Evolutionary conservation across 371 early-diverging fungal genomes (phyloP).

Genomic region (Thermomucor indicae-seudaticae): DNA sequence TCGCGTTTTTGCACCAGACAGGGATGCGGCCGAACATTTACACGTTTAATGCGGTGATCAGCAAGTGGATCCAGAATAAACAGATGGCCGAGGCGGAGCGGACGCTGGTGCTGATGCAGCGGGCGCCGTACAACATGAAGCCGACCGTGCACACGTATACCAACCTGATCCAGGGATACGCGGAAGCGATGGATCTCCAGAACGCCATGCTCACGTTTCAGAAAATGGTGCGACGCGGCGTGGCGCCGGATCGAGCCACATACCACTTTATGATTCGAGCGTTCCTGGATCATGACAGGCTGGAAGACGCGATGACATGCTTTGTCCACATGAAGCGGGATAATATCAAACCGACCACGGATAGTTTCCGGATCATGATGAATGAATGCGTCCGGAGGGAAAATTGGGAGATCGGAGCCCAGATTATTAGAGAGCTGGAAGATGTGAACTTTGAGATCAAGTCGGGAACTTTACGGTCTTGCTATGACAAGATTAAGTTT

Average conservation of each 20-base stretch:
- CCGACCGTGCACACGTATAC: slow-evolving; percentile 45
- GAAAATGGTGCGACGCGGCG: slow-evolving; percentile 13
- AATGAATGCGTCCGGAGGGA: slow-evolving; percentile 20
- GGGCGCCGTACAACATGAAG: slow-evolving; percentile 5
- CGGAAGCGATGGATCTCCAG: slow-evolving; percentile 16
- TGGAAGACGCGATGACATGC: slow-evolving; percentile 32
- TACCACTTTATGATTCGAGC: slow-evolving; percentile 42
- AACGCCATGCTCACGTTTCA: slow-evolving; percentile 40
- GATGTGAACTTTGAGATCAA: slow-evolving; percentile 35
- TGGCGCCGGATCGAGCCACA: slow-evolving; percentile 39
- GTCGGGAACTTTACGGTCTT: too few relatives aligned
- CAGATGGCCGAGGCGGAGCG: slow-evolving; percentile 33
- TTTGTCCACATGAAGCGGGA: slow-evolving; percentile 27
- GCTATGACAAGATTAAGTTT: too few relatives aligned
- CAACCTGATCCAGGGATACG: slow-evolving; percentile 44
- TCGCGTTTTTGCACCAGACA: slow-evolving; percentile 15
- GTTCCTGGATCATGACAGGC: slow-evolving; percentile 25
- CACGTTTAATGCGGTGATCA: slow-evolving; percentile 43
- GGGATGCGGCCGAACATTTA: slow-evolving; percentile 41
- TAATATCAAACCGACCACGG: slow-evolving; percentile 25
- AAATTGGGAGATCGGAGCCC: slow-evolving; percentile 21
- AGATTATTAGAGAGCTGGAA: slow-evolving; percentile 24
- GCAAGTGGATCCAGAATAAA: slow-evolving; percentile 27
- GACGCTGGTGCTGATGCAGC: slow-evolving; percentile 17
- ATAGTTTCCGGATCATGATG: slow-evolving; percentile 33